These are phyloP conservation scores for Melastoma malabathricum DNA, from an alignment of 345 rosid genomes.

Conservation along the genomic window DNA sequence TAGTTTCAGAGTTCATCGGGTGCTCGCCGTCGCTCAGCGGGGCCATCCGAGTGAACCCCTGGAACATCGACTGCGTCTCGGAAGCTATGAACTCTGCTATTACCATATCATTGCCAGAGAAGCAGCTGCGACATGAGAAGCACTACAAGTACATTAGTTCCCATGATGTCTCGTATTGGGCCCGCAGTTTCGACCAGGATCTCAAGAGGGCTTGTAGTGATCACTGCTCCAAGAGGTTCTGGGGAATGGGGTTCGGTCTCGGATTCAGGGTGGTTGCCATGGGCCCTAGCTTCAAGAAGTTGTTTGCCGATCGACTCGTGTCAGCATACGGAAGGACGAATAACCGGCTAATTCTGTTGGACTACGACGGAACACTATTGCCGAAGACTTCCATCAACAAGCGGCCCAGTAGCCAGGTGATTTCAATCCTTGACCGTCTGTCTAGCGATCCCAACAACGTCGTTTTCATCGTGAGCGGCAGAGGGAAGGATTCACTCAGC, in stretches of 20 bases:
- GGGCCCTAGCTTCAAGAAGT: conserved; percentile 54
- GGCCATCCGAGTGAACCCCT: conserved; percentile 71
- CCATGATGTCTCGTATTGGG: conserved; percentile 71
- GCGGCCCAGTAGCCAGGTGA: conserved; percentile 38
- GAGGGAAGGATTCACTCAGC: conserved; percentile 56
- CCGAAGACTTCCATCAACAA: conserved; percentile 40
- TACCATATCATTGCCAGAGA: conserved; percentile 33
- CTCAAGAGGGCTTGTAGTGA: conserved; percentile 62
- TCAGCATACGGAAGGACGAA: conserved; percentile 36
- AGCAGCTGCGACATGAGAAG: conserved; percentile 55
- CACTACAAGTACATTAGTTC: conserved; percentile 72
- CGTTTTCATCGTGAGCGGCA: conserved; percentile 79
- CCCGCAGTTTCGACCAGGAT: conserved; percentile 54
- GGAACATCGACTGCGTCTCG: conserved; percentile 56
- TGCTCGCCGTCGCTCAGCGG: conserved; percentile 86
- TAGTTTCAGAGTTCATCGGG: conserved; percentile 77
- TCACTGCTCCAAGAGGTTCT: conserved; percentile 49
- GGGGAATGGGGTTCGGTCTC: conserved; percentile 70
- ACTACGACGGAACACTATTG: conserved; percentile 79
- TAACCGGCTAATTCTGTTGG: conserved; percentile 58
- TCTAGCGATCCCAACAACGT: conserved; percentile 52
- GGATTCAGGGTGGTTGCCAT: conserved; percentile 58
- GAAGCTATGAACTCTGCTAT: conserved; percentile 47
- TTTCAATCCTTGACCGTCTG: conserved; percentile 36
- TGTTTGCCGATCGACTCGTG: conserved; percentile 30